Evolutionary conservation across 805 yeast species (phyloP).

Genomic region (Zygosaccharomyces lentus): DNA sequence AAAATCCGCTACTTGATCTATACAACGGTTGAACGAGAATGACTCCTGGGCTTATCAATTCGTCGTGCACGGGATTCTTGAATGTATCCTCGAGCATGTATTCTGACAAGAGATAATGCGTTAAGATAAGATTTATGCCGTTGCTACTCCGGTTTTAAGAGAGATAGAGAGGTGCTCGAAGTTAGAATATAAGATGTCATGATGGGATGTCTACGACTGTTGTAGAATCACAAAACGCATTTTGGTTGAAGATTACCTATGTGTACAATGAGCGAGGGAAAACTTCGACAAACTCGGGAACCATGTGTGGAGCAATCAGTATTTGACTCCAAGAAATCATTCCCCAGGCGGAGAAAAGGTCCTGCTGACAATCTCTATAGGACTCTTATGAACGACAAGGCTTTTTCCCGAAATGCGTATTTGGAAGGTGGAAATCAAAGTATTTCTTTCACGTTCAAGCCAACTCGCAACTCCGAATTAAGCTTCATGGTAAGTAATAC

Average conservation of each 20-base stretch:
- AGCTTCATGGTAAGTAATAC: background rate
- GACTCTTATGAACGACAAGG: constrained; percentile 11
- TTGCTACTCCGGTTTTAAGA: background rate
- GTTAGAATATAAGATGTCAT: background rate
- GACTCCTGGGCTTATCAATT: background rate
- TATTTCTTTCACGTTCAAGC: background rate
- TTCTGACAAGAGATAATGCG: background rate
- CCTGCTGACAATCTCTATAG: constrained; percentile 10
- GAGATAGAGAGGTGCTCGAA: background rate
- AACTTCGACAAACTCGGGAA: background rate
- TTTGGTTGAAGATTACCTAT: background rate
- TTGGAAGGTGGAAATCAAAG: constrained; percentile 1
- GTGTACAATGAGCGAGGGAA: background rate
- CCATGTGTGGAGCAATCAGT: background rate
- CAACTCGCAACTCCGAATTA: constrained; percentile 3
- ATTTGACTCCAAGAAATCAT: background rate
- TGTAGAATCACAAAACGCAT: background rate
- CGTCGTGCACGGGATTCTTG: background rate
- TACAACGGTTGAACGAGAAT: background rate
- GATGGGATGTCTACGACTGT: background rate
- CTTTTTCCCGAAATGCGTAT: constrained; percentile 3
- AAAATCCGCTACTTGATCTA: background rate
- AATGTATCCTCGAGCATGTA: background rate
- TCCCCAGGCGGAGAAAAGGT: background rate
- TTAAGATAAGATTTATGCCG: background rate